phyloP scores from a whole-genome alignment of 2,329 filamentous ascomycete species.

The Setomelanomma holmii region DNA sequence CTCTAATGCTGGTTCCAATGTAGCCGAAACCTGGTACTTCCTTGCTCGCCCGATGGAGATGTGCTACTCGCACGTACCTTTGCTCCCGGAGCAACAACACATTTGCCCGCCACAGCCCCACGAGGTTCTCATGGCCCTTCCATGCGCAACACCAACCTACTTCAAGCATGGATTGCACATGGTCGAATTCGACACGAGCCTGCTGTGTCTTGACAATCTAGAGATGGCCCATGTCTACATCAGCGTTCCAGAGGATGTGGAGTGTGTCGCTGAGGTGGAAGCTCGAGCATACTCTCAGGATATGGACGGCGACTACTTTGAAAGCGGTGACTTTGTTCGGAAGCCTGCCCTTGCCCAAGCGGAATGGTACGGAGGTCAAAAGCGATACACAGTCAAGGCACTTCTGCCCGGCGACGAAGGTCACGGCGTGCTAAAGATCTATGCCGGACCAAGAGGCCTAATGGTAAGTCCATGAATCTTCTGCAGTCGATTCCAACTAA shows the following conservation, averaged over 20 bases:
- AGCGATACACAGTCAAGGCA: constrained; percentile 93
- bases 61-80: constrained; percentile 94
- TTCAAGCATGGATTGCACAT: constrained; percentile 84
- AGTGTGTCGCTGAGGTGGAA: constrained; percentile 91
- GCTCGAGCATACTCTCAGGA: constrained; percentile 81
- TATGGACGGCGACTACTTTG: constrained; percentile 88
- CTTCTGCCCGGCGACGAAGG: constrained; percentile 91
- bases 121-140: constrained; percentile 84
- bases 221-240: constrained; percentile 93
- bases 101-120: constrained; percentile 87
- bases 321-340: constrained; percentile 83
- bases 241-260: constrained; percentile 85
- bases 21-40: constrained; percentile 92
- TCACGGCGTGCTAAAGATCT: constrained; percentile 85
- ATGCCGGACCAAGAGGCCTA: constrained; percentile 89
- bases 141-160: constrained; percentile 83
- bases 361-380: constrained; percentile 86
- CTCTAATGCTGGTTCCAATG: constrained; percentile 72
- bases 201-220: constrained; percentile 84
- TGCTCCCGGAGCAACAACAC: constrained; percentile 88
- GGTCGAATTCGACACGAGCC: constrained; percentile 87
- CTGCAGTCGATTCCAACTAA: constrained; percentile 18
- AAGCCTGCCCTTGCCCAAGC: constrained; percentile 90
- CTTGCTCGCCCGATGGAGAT: constrained; percentile 86
- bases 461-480: constrained; percentile 63